Base-by-base conservation (phyloP, 495 filamentous ascomycete genomes). In the Pseudotulostoma volvatum region DNA sequence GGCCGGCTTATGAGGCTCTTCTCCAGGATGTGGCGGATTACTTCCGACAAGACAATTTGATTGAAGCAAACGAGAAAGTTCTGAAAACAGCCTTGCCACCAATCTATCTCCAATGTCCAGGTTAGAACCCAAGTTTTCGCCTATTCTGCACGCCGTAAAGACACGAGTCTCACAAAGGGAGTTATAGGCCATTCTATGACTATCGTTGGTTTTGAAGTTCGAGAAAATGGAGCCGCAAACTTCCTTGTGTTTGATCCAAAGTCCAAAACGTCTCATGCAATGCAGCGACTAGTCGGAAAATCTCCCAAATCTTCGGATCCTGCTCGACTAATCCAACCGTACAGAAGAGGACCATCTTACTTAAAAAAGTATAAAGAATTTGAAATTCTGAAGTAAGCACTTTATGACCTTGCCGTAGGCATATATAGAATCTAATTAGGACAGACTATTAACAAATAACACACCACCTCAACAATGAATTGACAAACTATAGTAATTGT, bases 191-290 rank as follows among this genome's bases (percentile, higher is more conserved):
- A 97, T 50, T 94, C 86, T 3, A 67, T 94, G 61, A 95, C 87
- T 1, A 86, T 96, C 31, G 66, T 97, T 38, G 90, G 90, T 1
- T 68, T 93, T 28, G 87, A 95, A 50, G 66, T 68, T 18, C 68
- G 67, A 7, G 63, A 54, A 21, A 68, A 78, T 42, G 85, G 84
- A 20, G 56, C 58, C 20, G 67, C 70, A 36, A 79, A 82, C 44
- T 57, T 97, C 7, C 58, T 97, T 2, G 79, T 94, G 14, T 93
- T 93, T 48, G 90, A 96, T 55, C 85, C 90, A 1, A 80, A 80
- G 61, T 88, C 83, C 52, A 73, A 75, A 35, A 79, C 85, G 23
- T 70, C 80, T 1, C 59, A 67, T 1, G 68, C 59, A 4, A 70
- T 93, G 42, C 63, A 60, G 15, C 67, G 67, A 20, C 50, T 80